Base-by-base conservation (phyloP, 805 yeast genomes). In the Geotrichum ghanense region DNA sequence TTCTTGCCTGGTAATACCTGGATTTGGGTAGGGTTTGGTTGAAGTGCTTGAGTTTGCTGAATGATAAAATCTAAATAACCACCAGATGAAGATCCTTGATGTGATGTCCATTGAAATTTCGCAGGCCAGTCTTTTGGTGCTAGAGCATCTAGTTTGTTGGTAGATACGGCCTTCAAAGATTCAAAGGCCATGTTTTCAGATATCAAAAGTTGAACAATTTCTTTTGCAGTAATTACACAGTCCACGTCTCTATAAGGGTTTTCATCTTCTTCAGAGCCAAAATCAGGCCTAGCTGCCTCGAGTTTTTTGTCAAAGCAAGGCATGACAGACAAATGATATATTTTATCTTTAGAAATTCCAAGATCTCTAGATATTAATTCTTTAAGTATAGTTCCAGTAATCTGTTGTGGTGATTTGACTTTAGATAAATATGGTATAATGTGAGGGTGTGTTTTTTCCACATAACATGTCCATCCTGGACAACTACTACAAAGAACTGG, bases 271-370 rank as follows among this genome's bases (percentile, higher is more conserved):
- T 53, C 63, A 2, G 51, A 57, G 17, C 65, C 70, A 45, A 71
- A 67, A 53, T 86, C 95, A 0, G 84, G 81, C 51, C 97, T 72
- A 2, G 95, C 88, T 22, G 96, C 92, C 66, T 92, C 98, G 39
- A 89, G 72, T 63, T 92, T 92, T 66, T 92, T 92, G 63, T 92
- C 98, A 62, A 92, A 92, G 57, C 97, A 90, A 1, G 98, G 97
- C 97, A 90, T 90, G 19, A 92, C 70, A 5, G 92, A 75, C 46
- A 92, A 65, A 61, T 90, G 97, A 59, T 86, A 92, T 0, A 88
- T 65, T 7, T 42, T 14, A 10, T 67, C 58, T 12, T 56, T 47
- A 3, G 53, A 22, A 0, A 63, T 51, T 2, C 59, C 53, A 10
- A 68, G 58, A 16, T 71, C 70, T n/a, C 49, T 48, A 10, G 69